Conservation (phyloP, 768 basidiomycete genomes). For the Mycena alexandri region DNA sequence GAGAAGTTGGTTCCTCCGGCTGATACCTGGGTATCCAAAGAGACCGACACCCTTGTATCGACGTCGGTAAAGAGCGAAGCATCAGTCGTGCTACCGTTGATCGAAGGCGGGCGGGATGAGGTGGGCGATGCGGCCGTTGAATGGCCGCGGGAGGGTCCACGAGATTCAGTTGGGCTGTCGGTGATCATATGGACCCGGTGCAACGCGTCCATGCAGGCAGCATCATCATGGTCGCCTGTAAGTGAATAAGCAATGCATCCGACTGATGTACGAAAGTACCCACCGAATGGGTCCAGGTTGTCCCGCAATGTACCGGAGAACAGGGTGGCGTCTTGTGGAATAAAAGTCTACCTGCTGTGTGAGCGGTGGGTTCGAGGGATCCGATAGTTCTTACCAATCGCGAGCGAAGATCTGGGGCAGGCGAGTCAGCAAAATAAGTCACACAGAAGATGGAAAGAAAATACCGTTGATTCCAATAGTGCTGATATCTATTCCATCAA, state of each 20-base stretch:
- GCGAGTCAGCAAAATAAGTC: neutral
- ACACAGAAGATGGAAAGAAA: neutral
- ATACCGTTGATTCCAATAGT: slow-evolving; percentile 71
- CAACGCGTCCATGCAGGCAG: slow-evolving; percentile 84
- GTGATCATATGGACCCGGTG: slow-evolving; percentile 84
- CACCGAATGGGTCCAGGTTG: slow-evolving; percentile 35
- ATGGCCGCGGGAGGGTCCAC: slow-evolving; percentile 61
- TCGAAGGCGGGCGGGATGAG: slow-evolving; percentile 58
- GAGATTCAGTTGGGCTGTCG: slow-evolving; percentile 61
- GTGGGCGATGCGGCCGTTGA: slow-evolving; percentile 63
- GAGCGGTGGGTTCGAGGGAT: neutral
- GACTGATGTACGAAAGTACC: neutral
- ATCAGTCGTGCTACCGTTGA: slow-evolving; percentile 40
- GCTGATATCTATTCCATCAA: slow-evolving; percentile 79
- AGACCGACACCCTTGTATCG: slow-evolving; percentile 68
- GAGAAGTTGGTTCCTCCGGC: slow-evolving; percentile 93
- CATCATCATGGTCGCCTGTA: slow-evolving; percentile 80
- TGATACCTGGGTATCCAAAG: slow-evolving; percentile 84
- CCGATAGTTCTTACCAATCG: slow-evolving; percentile 11
- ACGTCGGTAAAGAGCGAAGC: slow-evolving; percentile 64
- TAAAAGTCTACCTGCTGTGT: slow-evolving; percentile 56
- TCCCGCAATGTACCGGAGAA: slow-evolving; percentile 68
- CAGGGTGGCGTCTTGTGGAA: slow-evolving; percentile 67
- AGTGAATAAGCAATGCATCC: neutral
- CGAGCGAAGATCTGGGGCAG: slow-evolving; percentile 31